Evolutionary conservation across 2,329 filamentous ascomycete genomes (phyloP), one percentile per base, ranked within the genome.

Genomic region (Teratosphaeria viscida): DNA sequence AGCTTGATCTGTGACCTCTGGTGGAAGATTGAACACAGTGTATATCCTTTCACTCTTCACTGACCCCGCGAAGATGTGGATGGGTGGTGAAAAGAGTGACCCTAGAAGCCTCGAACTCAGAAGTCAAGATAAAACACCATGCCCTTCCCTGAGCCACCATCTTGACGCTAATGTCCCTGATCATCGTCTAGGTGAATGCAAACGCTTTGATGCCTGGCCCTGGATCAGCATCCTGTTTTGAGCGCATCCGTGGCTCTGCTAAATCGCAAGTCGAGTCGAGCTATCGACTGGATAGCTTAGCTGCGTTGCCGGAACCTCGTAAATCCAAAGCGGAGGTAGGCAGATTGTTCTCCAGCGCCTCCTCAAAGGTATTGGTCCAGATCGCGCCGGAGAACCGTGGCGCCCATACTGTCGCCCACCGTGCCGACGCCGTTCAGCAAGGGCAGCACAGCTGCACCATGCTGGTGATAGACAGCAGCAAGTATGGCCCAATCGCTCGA

Each of bases 181-280:
- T 70, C 57, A 73, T 32, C 11, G 71, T 64, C 43, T 63, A 67
- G 32, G 70, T 60, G 16, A 71, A 39, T 4, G 63, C 64, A 19
- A 74, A 34, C 52, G 64, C 69, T 63, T 69, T 65, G 34, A 71
- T 60, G 5, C 63, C 65, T 7, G 68, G 70, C 53, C 72, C 64
- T 4, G 74, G 73, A 54, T 76, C 74, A 77, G 65, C 72, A 78
- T 72, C n/a, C 68, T 63, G 37, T 67, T 73, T 70, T 82, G 79
- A 4, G 76, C 73, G 43, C 77, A 75, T 1, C 73, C 78, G 60
- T 82, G 82, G 0, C 79, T 68, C 54, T 71, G 59, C 34, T 77
- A 72, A 56, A 81, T 79, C 2, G 73, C 80, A 19, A 71, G 61
- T 16, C 80, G 69, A 26, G 71, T 74, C 0, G 73, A 68, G 6